Percentiles rank a stretch among this genome's conserved stretches.
phyloP scores from a whole-genome alignment of 208 protist species.

The Leishmania aethiopica region DNA sequence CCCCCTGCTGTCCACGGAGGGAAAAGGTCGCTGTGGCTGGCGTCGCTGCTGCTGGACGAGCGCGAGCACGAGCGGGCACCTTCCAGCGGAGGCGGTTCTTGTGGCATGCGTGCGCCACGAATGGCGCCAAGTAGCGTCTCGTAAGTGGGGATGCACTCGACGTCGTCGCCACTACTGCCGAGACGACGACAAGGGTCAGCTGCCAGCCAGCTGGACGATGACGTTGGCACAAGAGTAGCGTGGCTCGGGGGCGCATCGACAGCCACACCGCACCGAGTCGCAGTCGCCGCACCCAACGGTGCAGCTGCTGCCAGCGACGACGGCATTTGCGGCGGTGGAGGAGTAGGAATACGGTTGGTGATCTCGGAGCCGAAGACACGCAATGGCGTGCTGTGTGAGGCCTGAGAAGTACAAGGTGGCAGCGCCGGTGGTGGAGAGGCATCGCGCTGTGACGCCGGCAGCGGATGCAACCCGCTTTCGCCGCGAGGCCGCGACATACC shows the following conservation, averaged over 20 bases:
- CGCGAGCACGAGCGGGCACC: neutral
- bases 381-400: neutral
- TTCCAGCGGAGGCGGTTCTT: neutral
- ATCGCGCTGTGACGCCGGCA: neutral
- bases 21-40: neutral
- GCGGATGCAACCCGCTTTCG: neutral
- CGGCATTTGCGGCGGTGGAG: neutral
- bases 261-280: neutral
- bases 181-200: neutral
- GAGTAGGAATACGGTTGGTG: conserved; percentile 7
- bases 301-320: neutral
- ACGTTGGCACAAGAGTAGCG: neutral
- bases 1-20: neutral
- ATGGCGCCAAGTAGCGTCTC: neutral
- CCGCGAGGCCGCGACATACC: neutral
- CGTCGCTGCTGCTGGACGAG: neutral
- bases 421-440: neutral
- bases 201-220: neutral
- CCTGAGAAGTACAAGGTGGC: neutral
- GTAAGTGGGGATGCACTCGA: neutral
- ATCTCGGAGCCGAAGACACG: conserved; percentile 11
- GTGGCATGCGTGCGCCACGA: neutral
- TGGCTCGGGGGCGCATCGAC: neutral
- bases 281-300: neutral
- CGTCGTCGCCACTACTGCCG: neutral